Base-by-base conservation (phyloP, 2,329 filamentous ascomycete genomes). In the Zasmidium angulare region DNA sequence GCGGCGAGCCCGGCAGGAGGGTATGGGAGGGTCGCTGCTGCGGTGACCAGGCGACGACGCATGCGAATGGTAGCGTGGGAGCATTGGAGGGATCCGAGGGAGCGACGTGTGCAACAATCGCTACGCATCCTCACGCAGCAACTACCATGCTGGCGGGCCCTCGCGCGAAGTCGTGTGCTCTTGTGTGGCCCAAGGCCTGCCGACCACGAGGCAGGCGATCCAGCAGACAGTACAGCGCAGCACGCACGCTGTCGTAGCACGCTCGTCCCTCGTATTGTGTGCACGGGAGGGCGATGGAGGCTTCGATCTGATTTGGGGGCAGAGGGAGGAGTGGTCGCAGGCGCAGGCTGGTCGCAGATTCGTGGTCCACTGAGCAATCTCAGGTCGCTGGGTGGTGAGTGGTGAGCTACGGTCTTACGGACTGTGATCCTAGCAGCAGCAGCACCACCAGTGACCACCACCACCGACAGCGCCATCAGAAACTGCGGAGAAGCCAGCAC, bases 1-100 rank as follows among this genome's bases (percentile, higher is more conserved):
- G 62, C 62, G 60, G 59, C 57, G 61, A 60, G 61, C 62, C 70
- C 71, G 75, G 75, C 63, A 71, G 68, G 64, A 71, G 75, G 71
- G 71, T 72, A 72, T 75, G 74, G 72, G 69, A 71, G 65, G 72
- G 68, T 69, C 67, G 67, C 22, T 46, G 49, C 36, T 69, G 73
- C 63, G 54, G 75, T 76, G 66, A 73, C 72, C 74, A 49, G 60
- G 68, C 68, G 68, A 51, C 50, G 49, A 63, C 61, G 66, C 62
- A 64, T 62, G 58, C 60, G 63, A 64, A 23, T 6, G 22, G 49
- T 10, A 50, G 49, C 22, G 21, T 26, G 50, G 60, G 63, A 46
- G 64, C 69, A 71, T 71, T 59, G 63, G 67, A 59, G 40, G 63
- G 56, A 43, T 64, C 67, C 68, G 65, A 61, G 54, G 59, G 60